These are phyloP conservation scores for Penicillium subrubescens DNA, from an alignment of 495 filamentous ascomycete genomes.

Conservation along the genomic window DNA sequence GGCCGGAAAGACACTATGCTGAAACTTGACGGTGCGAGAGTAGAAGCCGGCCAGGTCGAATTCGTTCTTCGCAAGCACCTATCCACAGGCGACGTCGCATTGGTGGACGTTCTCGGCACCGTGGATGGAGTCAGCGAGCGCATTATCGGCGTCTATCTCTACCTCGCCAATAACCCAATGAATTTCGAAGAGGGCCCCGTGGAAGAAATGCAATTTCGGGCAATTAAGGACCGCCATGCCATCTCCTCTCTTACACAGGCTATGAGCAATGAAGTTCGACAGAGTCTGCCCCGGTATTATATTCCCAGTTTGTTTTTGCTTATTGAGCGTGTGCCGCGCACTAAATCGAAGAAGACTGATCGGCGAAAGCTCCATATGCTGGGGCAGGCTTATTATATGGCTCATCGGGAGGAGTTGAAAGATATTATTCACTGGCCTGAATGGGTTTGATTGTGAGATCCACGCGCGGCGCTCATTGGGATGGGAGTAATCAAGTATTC, in stretches of 20 bases:
- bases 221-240: slow-evolving; percentile 10
- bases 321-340: slow-evolving; percentile 40
- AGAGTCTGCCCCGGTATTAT: slow-evolving; percentile 27
- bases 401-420: slow-evolving; percentile 17
- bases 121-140: slow-evolving; percentile 27
- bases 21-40: slow-evolving; percentile 75
- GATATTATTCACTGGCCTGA: slow-evolving; percentile 21
- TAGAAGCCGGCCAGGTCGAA: slow-evolving; percentile 76
- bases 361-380: slow-evolving; percentile 23
- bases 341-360: slow-evolving; percentile 44
- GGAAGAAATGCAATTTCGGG: slow-evolving; percentile 23
- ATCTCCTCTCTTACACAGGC: slow-evolving; percentile 8
- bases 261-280: slow-evolving; percentile 11
- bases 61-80: slow-evolving; percentile 23
- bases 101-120: slow-evolving; percentile 30
- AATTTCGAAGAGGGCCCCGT: slow-evolving; percentile 10
- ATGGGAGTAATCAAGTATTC: not conserved
- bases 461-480: not conserved
- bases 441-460: slow-evolving; percentile 12
- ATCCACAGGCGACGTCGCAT: slow-evolving; percentile 15
- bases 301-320: slow-evolving; percentile 28
- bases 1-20: slow-evolving; percentile 80
- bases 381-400: slow-evolving; percentile 25
- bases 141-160: slow-evolving; percentile 25
- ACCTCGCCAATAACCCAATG: slow-evolving; percentile 19